phyloP scores from a whole-genome alignment of 768 basidiomycete genomes.

The Hericium coralloides region DNA sequence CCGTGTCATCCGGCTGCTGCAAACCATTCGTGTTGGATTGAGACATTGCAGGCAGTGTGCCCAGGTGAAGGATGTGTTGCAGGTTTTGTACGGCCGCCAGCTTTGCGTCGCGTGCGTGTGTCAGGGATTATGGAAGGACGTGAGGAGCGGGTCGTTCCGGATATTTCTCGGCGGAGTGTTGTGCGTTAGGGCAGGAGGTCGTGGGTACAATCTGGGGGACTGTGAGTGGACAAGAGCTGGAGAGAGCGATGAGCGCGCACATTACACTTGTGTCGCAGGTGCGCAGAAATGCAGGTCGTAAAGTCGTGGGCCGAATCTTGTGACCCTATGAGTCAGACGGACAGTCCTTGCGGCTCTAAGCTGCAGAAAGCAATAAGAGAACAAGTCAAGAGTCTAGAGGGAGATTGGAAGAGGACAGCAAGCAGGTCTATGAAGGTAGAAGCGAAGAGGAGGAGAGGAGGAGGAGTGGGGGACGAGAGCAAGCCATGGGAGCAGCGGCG shows the following conservation, averaged over 20 bases:
- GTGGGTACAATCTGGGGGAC: conserved; percentile 10
- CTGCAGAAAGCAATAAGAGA: conserved; percentile 3
- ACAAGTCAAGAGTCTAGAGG: background rate
- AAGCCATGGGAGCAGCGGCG: background rate
- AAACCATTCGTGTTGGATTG: conserved; percentile 25
- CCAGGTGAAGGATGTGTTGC: conserved; percentile 17
- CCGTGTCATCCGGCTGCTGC: conserved; percentile 32
- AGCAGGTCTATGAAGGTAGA: background rate
- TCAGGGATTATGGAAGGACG: background rate
- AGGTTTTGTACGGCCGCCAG: conserved; percentile 16
- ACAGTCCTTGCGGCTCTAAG: background rate
- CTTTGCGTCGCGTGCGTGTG: conserved; percentile 3
- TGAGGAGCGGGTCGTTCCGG: conserved; percentile 4
- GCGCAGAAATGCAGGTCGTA: conserved; percentile 4
- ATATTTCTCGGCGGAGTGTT: conserved; percentile 7
- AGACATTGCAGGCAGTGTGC: conserved; percentile 22
- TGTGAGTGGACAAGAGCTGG: background rate
- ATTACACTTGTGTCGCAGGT: conserved; percentile 7
- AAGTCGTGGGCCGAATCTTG: background rate
- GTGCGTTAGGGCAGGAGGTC: background rate
- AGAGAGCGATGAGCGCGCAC: background rate
- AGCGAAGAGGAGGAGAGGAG: background rate
- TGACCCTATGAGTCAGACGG: background rate
- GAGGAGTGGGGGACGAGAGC: background rate
- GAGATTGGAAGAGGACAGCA: background rate